These are phyloP conservation scores for Penicillium pulvis DNA, from an alignment of 495 filamentous ascomycete genomes.

Conservation along the genomic window DNA sequence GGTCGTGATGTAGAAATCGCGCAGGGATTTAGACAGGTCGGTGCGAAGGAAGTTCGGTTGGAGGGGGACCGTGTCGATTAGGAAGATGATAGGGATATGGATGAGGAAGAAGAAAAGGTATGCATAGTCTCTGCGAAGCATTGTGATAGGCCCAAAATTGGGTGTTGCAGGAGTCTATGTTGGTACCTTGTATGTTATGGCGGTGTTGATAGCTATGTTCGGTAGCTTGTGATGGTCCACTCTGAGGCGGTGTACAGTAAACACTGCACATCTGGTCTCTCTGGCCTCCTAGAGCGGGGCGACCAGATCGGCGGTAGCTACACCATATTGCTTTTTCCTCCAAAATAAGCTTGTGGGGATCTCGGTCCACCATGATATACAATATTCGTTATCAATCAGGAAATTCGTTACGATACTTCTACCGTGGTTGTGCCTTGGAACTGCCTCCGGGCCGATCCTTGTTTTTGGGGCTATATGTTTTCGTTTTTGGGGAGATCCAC, in stretches of 20 bases:
- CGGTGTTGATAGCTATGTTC: too few relatives aligned
- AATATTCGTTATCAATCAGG: background rate
- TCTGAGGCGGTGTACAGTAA: background rate
- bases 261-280: background rate
- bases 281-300: background rate
- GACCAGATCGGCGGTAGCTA: background rate
- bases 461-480: background rate
- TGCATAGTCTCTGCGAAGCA: constrained; percentile 44
- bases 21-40: constrained; percentile 50
- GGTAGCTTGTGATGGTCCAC: too few relatives aligned
- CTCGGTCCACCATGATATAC: constrained; percentile 8
- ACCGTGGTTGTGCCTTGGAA: background rate
- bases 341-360: constrained; percentile 7
- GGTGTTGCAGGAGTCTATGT: too few relatives aligned
- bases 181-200: too few relatives aligned
- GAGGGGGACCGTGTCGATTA: constrained; percentile 65
- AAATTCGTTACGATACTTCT: background rate
- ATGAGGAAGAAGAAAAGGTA: constrained; percentile 73
- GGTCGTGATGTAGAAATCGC: constrained; percentile 63
- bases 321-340: constrained; percentile 1
- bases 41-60: constrained; percentile 60
- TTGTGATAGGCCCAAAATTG: background rate
- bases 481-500: background rate
- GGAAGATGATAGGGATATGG: constrained; percentile 67
- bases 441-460: constrained; percentile 1